phyloP scores from a whole-genome alignment of 2,329 filamentous ascomycete species.

The Botrytis squamosa region DNA sequence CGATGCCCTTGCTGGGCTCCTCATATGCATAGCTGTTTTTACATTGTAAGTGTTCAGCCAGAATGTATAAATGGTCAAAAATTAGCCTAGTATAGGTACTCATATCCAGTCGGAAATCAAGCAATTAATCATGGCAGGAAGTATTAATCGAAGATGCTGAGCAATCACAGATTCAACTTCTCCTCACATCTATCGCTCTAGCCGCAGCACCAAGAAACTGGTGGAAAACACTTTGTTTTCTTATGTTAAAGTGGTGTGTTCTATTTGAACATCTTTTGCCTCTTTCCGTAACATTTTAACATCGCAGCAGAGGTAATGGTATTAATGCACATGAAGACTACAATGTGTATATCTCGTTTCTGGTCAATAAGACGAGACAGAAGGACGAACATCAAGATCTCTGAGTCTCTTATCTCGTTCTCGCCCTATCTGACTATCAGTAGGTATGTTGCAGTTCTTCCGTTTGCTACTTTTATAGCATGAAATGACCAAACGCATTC shows the following conservation, averaged over 20 bases:
- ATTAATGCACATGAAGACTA: background rate
- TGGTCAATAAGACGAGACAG: background rate
- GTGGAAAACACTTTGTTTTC: background rate
- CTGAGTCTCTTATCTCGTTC: background rate
- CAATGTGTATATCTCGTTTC: background rate
- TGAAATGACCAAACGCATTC: background rate
- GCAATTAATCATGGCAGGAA: accelerated
- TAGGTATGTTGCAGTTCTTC: background rate
- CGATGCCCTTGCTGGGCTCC: background rate
- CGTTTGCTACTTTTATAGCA: background rate
- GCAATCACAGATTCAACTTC: background rate
- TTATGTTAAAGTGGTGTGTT: background rate
- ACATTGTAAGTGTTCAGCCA: background rate
- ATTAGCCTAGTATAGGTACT: background rate
- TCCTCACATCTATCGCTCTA: background rate
- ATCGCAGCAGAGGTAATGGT: background rate
- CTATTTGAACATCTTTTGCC: background rate
- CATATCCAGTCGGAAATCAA: background rate
- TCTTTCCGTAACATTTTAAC: background rate
- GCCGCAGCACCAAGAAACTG: background rate
- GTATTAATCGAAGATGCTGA: background rate
- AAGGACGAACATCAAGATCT: background rate
- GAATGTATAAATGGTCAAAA: background rate
- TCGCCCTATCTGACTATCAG: background rate
- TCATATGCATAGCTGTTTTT: accelerated